A percentile compares a stretch with the other conserved stretches of the same genome.
phyloP scores from a whole-genome alignment of 176 grass and related monocot genomes.

The Neostapfia colusana region DNA sequence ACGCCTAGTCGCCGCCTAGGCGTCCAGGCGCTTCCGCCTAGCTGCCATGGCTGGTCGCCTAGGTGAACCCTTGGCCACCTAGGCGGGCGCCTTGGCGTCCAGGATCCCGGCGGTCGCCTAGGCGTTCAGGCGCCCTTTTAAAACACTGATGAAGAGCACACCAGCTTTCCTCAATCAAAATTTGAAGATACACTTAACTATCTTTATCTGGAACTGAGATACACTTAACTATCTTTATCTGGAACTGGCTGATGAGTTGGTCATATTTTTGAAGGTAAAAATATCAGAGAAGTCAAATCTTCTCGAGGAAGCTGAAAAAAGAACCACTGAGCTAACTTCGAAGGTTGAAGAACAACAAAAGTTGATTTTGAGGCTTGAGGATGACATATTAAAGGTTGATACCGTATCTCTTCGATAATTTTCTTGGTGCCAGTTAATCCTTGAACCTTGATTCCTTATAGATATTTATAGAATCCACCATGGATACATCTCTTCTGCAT shows the following conservation, averaged over 20 bases:
- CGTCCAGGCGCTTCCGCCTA: too few relatives aligned
- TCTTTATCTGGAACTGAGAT: constrained; percentile 33
- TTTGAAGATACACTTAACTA: constrained; percentile 16
- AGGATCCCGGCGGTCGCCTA: too few relatives aligned
- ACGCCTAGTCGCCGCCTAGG: too few relatives aligned
- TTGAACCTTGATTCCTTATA: constrained; percentile 5
- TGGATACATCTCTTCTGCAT: constrained; percentile 3
- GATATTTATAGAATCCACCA: not conserved
- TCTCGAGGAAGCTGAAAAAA: constrained; percentile 78
- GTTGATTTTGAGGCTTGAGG: constrained; percentile 92
- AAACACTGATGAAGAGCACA: not conserved
- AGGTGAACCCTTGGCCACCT: too few relatives aligned
- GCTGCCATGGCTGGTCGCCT: too few relatives aligned
- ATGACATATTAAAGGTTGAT: constrained; percentile 94
- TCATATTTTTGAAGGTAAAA: constrained; percentile 75
- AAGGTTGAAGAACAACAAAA: constrained; percentile 97
- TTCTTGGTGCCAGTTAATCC: constrained; percentile 14
- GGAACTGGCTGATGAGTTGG: constrained; percentile 7
- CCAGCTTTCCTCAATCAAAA: not conserved
- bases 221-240: not conserved
- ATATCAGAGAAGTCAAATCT: constrained; percentile 83
- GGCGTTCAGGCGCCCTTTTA: too few relatives aligned
- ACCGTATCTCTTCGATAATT: constrained; percentile 30
- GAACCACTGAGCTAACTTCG: constrained; percentile 59
- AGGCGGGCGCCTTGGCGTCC: too few relatives aligned